phyloP scores from a whole-genome alignment of 148 eudicot species.

The Euryodendron excelsum region DNA sequence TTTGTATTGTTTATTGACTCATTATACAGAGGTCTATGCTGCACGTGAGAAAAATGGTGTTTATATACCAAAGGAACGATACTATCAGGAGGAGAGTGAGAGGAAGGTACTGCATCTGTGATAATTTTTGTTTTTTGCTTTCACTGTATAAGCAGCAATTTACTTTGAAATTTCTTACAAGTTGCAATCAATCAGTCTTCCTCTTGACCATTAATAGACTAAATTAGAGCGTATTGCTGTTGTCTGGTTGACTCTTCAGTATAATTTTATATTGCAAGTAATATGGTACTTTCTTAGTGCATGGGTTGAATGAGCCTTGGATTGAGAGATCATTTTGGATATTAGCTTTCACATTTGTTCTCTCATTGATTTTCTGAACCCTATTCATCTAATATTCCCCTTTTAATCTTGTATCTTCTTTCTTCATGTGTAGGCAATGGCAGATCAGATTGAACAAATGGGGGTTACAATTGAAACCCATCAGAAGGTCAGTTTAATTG shows the following conservation, averaged over 20 bases:
- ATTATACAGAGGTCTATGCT: conserved; percentile 75
- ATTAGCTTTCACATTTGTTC: neutral
- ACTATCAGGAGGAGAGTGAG: conserved; percentile 82
- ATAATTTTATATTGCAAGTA: neutral
- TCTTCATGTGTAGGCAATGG: conserved; percentile 54
- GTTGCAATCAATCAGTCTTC: neutral
- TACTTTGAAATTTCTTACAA: neutral
- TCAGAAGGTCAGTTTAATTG: conserved; percentile 48
- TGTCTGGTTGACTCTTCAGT: neutral
- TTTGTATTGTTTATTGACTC: neutral
- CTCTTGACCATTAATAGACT: neutral
- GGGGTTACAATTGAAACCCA: conserved; percentile 58
- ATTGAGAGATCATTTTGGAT: neutral
- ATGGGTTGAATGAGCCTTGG: neutral
- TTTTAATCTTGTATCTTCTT: neutral
- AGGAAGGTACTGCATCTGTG: conserved; percentile 48
- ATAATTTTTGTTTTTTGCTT: neutral
- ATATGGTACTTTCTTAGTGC: neutral
- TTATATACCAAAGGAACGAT: conserved; percentile 81
- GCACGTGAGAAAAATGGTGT: conserved; percentile 84
- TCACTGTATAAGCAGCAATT: neutral
- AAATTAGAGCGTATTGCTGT: neutral
- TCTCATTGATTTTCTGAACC: neutral
- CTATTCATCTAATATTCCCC: neutral
- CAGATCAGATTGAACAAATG: conserved; percentile 83